Base-by-base conservation (phyloP, 169 alveolate species). In the Cystoisospora suis region DNA sequence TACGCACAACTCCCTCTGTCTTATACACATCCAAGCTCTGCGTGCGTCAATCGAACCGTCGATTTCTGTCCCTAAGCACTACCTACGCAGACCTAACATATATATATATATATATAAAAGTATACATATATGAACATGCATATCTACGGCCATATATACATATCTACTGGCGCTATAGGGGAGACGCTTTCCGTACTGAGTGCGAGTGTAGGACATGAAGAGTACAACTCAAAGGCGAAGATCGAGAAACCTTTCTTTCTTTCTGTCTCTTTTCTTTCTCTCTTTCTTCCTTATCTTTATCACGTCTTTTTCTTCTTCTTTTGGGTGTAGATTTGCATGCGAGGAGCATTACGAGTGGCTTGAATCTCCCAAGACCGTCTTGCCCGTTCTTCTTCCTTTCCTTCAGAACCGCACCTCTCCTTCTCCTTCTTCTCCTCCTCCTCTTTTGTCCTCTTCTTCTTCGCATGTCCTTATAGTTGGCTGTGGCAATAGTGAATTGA, bases 291-390 rank as follows among this genome's bases (percentile, higher is more conserved):
- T 53, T 20, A 29, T 58, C 29, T 4, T 58, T 9, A 3, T 3
- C 29, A 34, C 40, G 72, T 4, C 29, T 36, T 7, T 36, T 29
- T 3, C 29, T 7, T 58, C n/a, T 58, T 9, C 12, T 9, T 29
- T 9, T 3, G 23, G 40, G 23, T 65, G 34, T 44, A 65, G 77
- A 20, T 65, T 65, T 65, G 77, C 77, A 1, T 0, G 45, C n/a
- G 77, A 65, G 40, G n/a, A 65, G 77, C 77, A 65, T 44, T 65
- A 65, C 77, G 77, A 65, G 44, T 65, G 77, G 77, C 42, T 65
- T 20, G 77, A 65, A 44, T 65, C 77, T 4, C 77, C 77, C 38
- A 44, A 65, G 77, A 5, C 77, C 7, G 45, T 65, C 45, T 44
- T 65, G 7, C 77, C 77, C 45, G 45, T 65, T 2, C 77, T 65